Evolutionary conservation across 306 rosid genomes (phyloP).

Genomic region (Geum urbanum): DNA sequence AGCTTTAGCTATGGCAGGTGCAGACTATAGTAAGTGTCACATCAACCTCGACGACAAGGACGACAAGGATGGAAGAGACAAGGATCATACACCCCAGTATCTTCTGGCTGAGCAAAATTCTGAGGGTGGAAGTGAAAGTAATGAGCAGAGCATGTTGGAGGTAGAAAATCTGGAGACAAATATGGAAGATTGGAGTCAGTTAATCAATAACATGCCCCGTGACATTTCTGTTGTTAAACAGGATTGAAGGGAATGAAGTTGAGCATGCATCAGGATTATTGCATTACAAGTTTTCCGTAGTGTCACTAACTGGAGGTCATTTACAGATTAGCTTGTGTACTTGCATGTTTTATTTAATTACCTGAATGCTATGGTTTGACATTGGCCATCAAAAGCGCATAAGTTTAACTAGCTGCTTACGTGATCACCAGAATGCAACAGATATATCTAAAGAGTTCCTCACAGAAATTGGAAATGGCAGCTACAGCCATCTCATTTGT

Average conservation of each 20-base stretch:
- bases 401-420: background rate
- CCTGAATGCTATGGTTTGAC: background rate
- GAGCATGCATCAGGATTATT: background rate
- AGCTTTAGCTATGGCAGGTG: conserved; percentile 47
- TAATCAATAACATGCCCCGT: background rate
- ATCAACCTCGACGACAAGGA: conserved; percentile 27
- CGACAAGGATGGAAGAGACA: conserved; percentile 18
- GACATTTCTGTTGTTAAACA: background rate
- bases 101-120: conserved; percentile 16
- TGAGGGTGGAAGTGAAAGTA: background rate
- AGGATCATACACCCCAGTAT: conserved; percentile 20
- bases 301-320: background rate
- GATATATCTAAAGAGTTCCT: background rate
- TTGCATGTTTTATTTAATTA: background rate
- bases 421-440: background rate
- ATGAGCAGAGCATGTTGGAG: conserved; percentile 20
- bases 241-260: background rate
- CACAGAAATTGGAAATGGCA: background rate
- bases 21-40: conserved; percentile 29
- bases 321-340: background rate
- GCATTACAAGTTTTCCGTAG: background rate
- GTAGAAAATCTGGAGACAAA: conserved; percentile 10
- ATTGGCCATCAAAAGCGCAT: background rate
- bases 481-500: background rate
- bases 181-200: conserved; percentile 2